These are phyloP conservation scores for Gynochthodes officinalis DNA, from an alignment of 257 asterid genomes.

Conservation along the genomic window DNA sequence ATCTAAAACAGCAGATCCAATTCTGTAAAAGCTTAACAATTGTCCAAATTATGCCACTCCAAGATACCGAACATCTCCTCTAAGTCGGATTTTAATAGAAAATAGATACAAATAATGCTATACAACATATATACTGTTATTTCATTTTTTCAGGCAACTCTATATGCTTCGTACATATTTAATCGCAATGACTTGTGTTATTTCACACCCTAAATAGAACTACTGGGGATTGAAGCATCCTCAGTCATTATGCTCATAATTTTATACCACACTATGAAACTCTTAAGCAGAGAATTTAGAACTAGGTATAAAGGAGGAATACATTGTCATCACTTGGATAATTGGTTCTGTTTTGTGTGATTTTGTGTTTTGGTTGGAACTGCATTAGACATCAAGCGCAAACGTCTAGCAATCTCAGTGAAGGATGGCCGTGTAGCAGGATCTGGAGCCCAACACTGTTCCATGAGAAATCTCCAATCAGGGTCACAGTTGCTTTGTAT, in stretches of 20 bases:
- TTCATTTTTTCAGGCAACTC: not conserved
- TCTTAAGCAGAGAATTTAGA: slow-evolving; percentile 2
- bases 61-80: too few relatives aligned
- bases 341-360: slow-evolving; percentile 36
- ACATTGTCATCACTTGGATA: slow-evolving; percentile 36
- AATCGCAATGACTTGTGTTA: slow-evolving; percentile 8
- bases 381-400: slow-evolving; percentile 64
- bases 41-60: too few relatives aligned
- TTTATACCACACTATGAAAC: not conserved
- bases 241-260: not conserved
- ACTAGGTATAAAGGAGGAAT: not conserved
- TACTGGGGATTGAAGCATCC: slow-evolving; percentile 3
- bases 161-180: not conserved
- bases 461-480: slow-evolving; percentile 85
- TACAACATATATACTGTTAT: slow-evolving; percentile 14
- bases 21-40: too few relatives aligned
- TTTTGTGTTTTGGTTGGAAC: slow-evolving; percentile 43
- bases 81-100: too few relatives aligned
- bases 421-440: slow-evolving; percentile 73
- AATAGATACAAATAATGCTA: slow-evolving; percentile 23
- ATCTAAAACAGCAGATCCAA: too few relatives aligned
- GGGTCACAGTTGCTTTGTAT: slow-evolving; percentile 75
- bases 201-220: slow-evolving; percentile 8
- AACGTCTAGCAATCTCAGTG: slow-evolving; percentile 77
- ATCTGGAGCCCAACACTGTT: slow-evolving; percentile 96